Evolutionary conservation across 768 basidiomycete genomes (phyloP).

Genomic region (Saitozyma sp.): DNA sequence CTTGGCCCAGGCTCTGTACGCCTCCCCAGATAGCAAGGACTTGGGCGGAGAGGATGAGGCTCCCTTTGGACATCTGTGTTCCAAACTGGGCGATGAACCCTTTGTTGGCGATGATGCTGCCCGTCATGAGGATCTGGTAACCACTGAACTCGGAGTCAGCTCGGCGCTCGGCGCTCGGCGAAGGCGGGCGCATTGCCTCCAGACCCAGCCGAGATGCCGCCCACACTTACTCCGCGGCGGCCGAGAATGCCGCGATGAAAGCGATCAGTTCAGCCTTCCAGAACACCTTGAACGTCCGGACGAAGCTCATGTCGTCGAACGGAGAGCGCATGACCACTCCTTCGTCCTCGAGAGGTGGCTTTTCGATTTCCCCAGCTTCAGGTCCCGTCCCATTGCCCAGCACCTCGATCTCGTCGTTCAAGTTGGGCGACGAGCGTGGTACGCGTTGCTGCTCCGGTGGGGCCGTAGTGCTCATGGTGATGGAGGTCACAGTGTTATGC

Average conservation of each 20-base stretch:
- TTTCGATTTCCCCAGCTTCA: too few species aligned
- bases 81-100: constrained; percentile 16
- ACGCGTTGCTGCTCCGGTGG: too few species aligned
- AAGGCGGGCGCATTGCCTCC: background rate
- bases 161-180: background rate
- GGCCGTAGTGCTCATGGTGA: too few species aligned
- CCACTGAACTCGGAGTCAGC: constrained; percentile 7
- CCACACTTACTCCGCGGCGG: constrained; percentile 30
- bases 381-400: too few species aligned
- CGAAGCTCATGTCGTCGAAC: constrained; percentile 33
- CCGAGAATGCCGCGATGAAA: constrained; percentile 31
- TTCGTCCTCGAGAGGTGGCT: background rate
- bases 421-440: too few species aligned
- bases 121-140: constrained; percentile 32
- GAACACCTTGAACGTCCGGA: constrained; percentile 27
- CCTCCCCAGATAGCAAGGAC: constrained; percentile 32
- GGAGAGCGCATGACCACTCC: constrained; percentile 35
- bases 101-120: constrained; percentile 39
- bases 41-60: constrained; percentile 15
- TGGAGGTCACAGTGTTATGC: too few species aligned
- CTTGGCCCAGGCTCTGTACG: constrained; percentile 31
- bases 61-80: constrained; percentile 10
- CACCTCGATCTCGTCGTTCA: too few species aligned
- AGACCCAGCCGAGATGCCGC: background rate
- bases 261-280: constrained; percentile 28